phyloP scores from a whole-genome alignment of 2,329 filamentous ascomycete genomes.

The Fusarium armeniacum region DNA sequence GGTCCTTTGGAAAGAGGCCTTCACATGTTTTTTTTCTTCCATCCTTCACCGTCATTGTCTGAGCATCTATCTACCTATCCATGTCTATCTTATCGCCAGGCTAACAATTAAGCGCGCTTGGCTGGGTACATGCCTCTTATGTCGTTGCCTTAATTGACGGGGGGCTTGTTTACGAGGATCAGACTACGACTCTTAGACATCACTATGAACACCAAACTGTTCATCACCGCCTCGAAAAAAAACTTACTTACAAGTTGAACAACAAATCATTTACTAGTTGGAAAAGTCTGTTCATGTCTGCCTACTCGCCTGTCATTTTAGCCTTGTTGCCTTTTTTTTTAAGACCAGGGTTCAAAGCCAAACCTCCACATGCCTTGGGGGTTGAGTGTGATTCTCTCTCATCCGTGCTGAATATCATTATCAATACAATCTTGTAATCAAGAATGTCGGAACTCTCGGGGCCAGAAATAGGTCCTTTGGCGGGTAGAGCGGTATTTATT shows the following conservation, averaged over 20 bases:
- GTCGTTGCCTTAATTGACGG: neutral
- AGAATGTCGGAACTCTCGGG: neutral
- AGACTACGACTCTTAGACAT: neutral
- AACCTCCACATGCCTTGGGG: neutral
- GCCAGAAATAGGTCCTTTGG: neutral
- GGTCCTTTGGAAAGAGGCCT: neutral
- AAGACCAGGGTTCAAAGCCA: neutral
- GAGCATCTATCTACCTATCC: neutral
- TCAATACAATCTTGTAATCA: neutral
- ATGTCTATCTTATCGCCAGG: neutral
- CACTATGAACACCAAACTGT: neutral
- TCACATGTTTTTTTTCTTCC: neutral
- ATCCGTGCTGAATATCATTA: neutral
- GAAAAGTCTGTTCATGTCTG: neutral
- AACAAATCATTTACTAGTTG: neutral
- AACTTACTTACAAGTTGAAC: neutral
- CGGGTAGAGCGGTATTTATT: neutral
- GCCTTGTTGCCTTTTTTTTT: neutral
- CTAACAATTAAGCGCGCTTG: neutral
- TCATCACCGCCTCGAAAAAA: neutral
- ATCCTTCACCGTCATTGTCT: neutral
- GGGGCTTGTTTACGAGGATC: neutral
- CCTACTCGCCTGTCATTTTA: neutral
- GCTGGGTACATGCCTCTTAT: neutral
- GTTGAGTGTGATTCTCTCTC: neutral